A percentile compares a stretch with the other conserved stretches of the same genome.
Conservation (phyloP, 2,329 filamentous ascomycete genomes). For the Epichloe brachyelytri region DNA sequence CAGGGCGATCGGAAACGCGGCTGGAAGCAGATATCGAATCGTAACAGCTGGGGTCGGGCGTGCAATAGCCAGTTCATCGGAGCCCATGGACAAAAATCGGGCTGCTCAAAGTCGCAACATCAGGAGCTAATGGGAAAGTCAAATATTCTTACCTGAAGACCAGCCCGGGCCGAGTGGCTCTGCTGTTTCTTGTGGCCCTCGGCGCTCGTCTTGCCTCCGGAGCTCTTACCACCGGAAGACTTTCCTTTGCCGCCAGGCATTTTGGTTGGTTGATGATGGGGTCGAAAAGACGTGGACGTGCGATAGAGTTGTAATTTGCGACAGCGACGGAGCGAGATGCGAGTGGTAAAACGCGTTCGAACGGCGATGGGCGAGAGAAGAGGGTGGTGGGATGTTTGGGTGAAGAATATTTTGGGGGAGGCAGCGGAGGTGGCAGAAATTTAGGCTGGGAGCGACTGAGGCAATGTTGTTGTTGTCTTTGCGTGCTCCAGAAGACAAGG, state of each 20-base stretch:
- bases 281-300: background rate
- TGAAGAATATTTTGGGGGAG: background rate
- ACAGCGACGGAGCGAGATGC: background rate
- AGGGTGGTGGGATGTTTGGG: constrained; percentile 3
- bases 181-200: constrained; percentile 73
- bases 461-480: constrained; percentile 4
- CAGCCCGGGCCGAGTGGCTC: constrained; percentile 91
- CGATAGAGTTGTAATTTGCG: background rate
- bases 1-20: background rate
- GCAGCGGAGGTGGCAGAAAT: constrained; percentile 12
- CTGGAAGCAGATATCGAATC: background rate
- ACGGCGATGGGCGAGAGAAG: background rate
- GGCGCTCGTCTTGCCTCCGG: constrained; percentile 59
- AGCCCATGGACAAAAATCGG: background rate
- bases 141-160: constrained; percentile 62
- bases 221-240: constrained; percentile 76
- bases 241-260: constrained; percentile 89
- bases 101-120: background rate
- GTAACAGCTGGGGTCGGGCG: constrained; percentile 10
- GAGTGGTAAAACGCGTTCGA: constrained; percentile 3
- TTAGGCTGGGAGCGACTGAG: constrained; percentile 6
- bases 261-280: constrained; percentile 1
- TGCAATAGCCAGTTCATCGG: constrained; percentile 4
- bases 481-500: background rate
- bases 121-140: constrained; percentile 12